A percentile compares a stretch with the other conserved stretches of the same genome.
Evolutionary conservation across 192 early-diverging fungal species (phyloP).

Genomic region (Podochytrium sp.): DNA sequence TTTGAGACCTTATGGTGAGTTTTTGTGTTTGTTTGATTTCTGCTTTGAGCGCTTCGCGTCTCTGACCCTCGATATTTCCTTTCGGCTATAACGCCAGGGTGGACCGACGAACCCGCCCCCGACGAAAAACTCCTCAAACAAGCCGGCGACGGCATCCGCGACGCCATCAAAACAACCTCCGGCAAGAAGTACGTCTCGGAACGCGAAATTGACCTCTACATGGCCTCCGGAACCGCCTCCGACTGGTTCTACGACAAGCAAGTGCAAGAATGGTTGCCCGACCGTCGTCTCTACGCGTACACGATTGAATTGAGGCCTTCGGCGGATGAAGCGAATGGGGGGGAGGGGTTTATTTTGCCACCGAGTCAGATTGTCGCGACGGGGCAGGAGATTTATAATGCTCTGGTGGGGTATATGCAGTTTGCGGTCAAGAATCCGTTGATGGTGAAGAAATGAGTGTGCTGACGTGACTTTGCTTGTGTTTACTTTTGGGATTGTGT

Average conservation of each 20-base stretch:
- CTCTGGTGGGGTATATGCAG: slow-evolving; percentile 12
- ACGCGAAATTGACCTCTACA: slow-evolving; percentile 57
- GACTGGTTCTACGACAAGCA: slow-evolving; percentile 61
- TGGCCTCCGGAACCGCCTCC: slow-evolving; percentile 52
- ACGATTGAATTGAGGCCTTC: slow-evolving; percentile 63
- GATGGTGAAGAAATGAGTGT: slow-evolving; percentile 11
- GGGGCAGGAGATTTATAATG: slow-evolving; percentile 41
- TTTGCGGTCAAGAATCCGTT: slow-evolving; percentile 27
- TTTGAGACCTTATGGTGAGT: slow-evolving; percentile 58
- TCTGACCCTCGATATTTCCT: no score
- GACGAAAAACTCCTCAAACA: slow-evolving; percentile 47
- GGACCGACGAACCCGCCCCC: slow-evolving; percentile 41
- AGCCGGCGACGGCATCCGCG: slow-evolving; percentile 47
- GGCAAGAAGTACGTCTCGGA: slow-evolving; percentile 55
- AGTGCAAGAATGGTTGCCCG: slow-evolving; percentile 34
- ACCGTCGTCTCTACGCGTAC: slow-evolving; percentile 51
- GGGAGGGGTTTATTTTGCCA: slow-evolving; percentile 58
- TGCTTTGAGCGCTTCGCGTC: slow-evolving; percentile 31
- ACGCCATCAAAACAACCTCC: slow-evolving; percentile 36
- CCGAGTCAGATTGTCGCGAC: slow-evolving; percentile 60
- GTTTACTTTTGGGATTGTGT: no score
- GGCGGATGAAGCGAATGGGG: slow-evolving; percentile 33
- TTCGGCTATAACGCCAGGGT: slow-evolving; percentile 24
- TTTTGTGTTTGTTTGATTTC: slow-evolving; percentile 9
- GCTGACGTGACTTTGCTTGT: no score